Base-by-base conservation (phyloP, 1,284 basidiomycete species). In the Trametes sp. region DNA sequence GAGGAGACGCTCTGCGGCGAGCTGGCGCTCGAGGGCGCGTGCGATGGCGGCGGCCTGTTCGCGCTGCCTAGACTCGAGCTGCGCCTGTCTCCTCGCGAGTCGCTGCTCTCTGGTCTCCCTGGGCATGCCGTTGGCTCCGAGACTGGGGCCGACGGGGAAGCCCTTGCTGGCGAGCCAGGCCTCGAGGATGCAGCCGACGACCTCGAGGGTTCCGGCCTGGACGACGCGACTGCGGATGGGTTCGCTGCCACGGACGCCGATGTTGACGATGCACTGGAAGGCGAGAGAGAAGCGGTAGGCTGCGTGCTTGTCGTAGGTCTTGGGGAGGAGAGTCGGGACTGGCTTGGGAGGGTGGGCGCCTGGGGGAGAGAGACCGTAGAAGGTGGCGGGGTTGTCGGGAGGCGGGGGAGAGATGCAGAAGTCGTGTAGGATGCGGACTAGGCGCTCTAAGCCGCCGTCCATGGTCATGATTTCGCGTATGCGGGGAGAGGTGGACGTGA, bases 391-490 rank as follows among this genome's bases (percentile, higher is more conserved):
- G 71, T 90, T 90, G 70, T 91, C 89, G 33, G 89, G 89, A 0
- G 88, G 87, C 4, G 90, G 90, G 1, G 92, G 92, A 61, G 83
- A 88, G 38, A 92, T 77, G 76, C 90, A 94, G 68, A 94, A 94
- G 68, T 95, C 90, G 72, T 92, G 90, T n/a, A 96, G 82, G 68
- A 99, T 95, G 62, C 93, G 89, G 35, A 99, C 93, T 41, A 99
- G 89, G 26, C 96, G 90, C 75, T 99, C 97, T 44, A 99, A 88
- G 1, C 98, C 97, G 62, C 97, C 97, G 76, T 99, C 97, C 82
- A 94, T 89, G 46, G 96, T 97, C 84, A 99, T 93, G 74, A 98
- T 98, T 79, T 99, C 98, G 55, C 97, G 90, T 79, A 99, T 98
- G 64, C 96, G 89, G 4, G 97, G 96, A 0, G 96, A 98, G 7